A percentile compares a stretch with the other conserved stretches of the same genome.
These are phyloP conservation scores for Alternaria brassicicola DNA, from an alignment of 2,329 filamentous ascomycete species.

Conservation along the genomic window DNA sequence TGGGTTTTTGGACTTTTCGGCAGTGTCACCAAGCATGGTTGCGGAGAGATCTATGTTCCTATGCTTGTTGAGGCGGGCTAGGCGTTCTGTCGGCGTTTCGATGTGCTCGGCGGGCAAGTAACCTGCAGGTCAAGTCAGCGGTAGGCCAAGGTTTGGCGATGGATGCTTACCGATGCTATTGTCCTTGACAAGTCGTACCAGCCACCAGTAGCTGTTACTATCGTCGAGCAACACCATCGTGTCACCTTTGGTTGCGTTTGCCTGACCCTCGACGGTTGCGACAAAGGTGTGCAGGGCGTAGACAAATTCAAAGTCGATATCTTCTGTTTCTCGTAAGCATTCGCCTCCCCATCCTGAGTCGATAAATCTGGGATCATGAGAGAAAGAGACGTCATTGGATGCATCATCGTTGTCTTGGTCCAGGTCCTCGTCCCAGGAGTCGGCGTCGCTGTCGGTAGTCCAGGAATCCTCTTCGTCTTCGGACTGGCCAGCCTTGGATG, in stretches of 20 bases:
- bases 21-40: slow-evolving; percentile 73
- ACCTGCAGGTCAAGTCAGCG: slow-evolving; percentile 60
- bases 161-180: slow-evolving; percentile 77
- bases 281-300: slow-evolving; percentile 98
- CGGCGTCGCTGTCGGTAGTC: slow-evolving; percentile 48
- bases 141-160: not conserved
- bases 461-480: slow-evolving; percentile 37
- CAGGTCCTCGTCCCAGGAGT: slow-evolving; percentile 44
- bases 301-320: slow-evolving; percentile 99
- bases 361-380: slow-evolving; percentile 66
- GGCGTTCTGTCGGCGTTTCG: slow-evolving; percentile 92
- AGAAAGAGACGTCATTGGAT: slow-evolving; percentile 63
- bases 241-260: slow-evolving; percentile 97
- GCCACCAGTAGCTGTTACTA: slow-evolving; percentile 99
- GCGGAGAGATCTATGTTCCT: slow-evolving; percentile 88
- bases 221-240: slow-evolving; percentile 98
- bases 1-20: slow-evolving; percentile 81
- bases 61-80: slow-evolving; percentile 95
- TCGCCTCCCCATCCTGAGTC: slow-evolving; percentile 76
- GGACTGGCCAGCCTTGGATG: not conserved
- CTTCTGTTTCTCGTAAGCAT: slow-evolving; percentile 93
- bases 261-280: slow-evolving; percentile 96
- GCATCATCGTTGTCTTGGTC: slow-evolving; percentile 60
- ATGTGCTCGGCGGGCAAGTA: slow-evolving; percentile 98
- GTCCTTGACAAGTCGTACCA: slow-evolving; percentile 95